Conservation (phyloP, 495 filamentous ascomycete species). For the Aspergillus sclerotioniger region DNA sequence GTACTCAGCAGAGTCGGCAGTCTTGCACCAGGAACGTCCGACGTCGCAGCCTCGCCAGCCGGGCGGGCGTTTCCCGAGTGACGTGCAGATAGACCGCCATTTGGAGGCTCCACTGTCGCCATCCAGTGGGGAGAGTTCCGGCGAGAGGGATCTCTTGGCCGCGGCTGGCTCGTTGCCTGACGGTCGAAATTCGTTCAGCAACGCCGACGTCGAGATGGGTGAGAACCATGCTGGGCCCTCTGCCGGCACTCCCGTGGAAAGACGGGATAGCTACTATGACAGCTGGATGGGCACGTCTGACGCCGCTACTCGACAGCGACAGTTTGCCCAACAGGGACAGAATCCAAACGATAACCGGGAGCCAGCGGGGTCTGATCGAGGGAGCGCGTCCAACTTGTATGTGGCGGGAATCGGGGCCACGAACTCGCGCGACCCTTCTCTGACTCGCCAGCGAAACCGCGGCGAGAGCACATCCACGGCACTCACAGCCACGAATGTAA, state of each 20-base stretch:
- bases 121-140: constrained; percentile 71
- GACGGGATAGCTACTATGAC: constrained; percentile 45
- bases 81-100: constrained; percentile 76
- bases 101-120: constrained; percentile 73
- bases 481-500: constrained; percentile 37
- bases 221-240: constrained; percentile 1
- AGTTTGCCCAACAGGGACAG: constrained; percentile 16
- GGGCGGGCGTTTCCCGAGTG: constrained; percentile 89
- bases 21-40: constrained; percentile 43
- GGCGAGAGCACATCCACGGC: constrained; percentile 41
- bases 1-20: constrained; percentile 61
- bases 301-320: constrained; percentile 24
- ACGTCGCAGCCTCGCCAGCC: constrained; percentile 59
- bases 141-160: constrained; percentile 59
- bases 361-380: constrained; percentile 24
- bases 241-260: constrained; percentile 23
- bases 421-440: constrained; percentile 30
- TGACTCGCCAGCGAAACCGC: constrained; percentile 27
- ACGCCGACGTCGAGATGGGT: constrained; percentile 17
- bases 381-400: constrained; percentile 22
- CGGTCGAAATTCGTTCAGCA: constrained; percentile 33
- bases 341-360: constrained; percentile 20
- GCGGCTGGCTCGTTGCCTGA: constrained; percentile 54
- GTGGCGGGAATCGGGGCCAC: constrained; percentile 21
- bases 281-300: constrained; percentile 41